Conservation (phyloP, 768 basidiomycete genomes). For the Dentipellis fragilis region DNA sequence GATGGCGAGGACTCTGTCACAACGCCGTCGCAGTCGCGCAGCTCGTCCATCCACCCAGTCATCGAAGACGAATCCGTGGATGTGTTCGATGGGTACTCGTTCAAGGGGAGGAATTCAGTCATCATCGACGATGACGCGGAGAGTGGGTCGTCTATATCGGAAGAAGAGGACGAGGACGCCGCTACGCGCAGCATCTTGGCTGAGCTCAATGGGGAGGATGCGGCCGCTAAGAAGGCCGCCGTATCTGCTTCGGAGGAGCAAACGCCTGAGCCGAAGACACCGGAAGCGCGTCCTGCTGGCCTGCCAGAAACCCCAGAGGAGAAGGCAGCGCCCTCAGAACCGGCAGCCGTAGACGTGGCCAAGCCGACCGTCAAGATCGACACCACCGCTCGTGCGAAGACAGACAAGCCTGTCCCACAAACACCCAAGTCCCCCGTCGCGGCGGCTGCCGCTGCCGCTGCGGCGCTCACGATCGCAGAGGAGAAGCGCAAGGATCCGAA, state of each 20-base stretch:
- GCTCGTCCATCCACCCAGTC: conserved; percentile 50
- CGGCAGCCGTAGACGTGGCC: neutral
- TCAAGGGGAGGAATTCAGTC: conserved; percentile 78
- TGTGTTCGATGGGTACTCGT: conserved; percentile 91
- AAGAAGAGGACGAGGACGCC: conserved; percentile 27
- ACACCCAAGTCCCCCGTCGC: conserved; percentile 2
- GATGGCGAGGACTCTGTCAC: conserved; percentile 70
- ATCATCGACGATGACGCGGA: conserved; percentile 64
- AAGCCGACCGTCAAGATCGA: conserved; percentile 7
- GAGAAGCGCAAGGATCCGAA: conserved; percentile 11
- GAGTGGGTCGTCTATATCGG: conserved; percentile 31
- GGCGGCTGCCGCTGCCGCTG: conserved; percentile 9
- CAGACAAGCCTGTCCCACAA: conserved; percentile 1
- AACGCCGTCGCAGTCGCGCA: conserved; percentile 75
- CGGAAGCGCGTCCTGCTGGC: conserved; percentile 47
- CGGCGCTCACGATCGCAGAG: conserved; percentile 1
- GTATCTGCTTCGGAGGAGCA: conserved; percentile 23
- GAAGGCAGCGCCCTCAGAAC: conserved; percentile 2
- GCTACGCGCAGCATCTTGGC: conserved; percentile 10
- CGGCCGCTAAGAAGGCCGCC: conserved; percentile 17
- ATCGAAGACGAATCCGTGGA: conserved; percentile 47
- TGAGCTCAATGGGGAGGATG: conserved; percentile 10
- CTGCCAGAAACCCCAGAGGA: conserved; percentile 19
- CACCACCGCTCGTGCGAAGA: conserved; percentile 9
- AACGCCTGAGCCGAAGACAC: conserved; percentile 57